Base-by-base conservation (phyloP, 306 rosid species). In the Alnus glutinosa region DNA sequence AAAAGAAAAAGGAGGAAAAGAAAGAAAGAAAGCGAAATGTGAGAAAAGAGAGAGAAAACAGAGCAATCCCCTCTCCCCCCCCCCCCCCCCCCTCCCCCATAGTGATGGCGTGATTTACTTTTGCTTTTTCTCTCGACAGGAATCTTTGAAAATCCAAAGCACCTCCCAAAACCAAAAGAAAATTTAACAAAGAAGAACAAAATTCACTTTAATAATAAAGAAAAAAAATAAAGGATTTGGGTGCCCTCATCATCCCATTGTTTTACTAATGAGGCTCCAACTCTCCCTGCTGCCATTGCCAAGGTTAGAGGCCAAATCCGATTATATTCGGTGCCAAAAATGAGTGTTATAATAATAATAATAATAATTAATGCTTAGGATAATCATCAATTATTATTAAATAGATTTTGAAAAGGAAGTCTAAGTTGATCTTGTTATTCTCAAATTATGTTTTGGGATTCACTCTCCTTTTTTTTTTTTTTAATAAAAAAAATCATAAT, bases 111-210 rank as follows among this genome's bases (percentile, higher is more conserved):
- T 85, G 89, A 79, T 85, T 84, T 76, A 84, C 87, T 91, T 89
- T 89, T 83, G 78, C 89, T 88, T 85, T 87, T 74, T 83, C 80
- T 51, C 86, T 80, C 75, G 72, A 89, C 80, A 57, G 86, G 92
- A 89, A 89, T 91, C 97, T 89, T 89, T 86, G 86, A 83, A 89
- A 88, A 85, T 85, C 81, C 86, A 82, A 85, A 83, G 88, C 85
- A 79, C 76, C 66, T 71, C 76, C 77, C 77, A 78, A 82, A 81
- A 64, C 16, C 10, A 55, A 69, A 64, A 70, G 14, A 62, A 73
- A 70, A 74, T 51, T 23, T 62, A 79, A 73, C 23, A 67, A 55
- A 51, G 0, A 6, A 55, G 57, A 50, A 75, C 16, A 37, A 57
- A 46, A 52, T 28, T 36, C 63, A 73, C 62, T 52, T 67, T 78